phyloP scores from a whole-genome alignment of 805 yeast species.

The Nakazawaea holstii region DNA sequence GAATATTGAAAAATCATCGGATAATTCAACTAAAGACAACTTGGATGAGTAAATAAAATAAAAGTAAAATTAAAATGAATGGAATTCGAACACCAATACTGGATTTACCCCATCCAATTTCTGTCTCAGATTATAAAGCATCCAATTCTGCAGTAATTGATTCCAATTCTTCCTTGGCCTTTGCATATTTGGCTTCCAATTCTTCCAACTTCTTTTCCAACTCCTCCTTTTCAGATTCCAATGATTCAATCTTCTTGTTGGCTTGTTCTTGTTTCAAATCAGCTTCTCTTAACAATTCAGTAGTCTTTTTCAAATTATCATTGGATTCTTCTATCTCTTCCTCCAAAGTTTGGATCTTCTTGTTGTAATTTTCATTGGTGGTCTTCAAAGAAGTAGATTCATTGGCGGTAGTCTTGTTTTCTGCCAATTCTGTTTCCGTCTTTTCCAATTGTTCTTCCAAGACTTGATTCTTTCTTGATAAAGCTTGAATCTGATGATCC shows the following conservation, averaged over 20 bases:
- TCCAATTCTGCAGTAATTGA: conserved; percentile 96
- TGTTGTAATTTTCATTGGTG: conserved; percentile 84
- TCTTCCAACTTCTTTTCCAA: conserved; percentile 91
- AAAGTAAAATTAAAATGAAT: neutral
- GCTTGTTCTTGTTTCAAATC: conserved; percentile 95
- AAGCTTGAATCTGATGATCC: conserved; percentile 91
- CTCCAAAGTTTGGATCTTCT: conserved; percentile 85
- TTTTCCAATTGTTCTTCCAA: conserved; percentile 81
- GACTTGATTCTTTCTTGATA: conserved; percentile 86
- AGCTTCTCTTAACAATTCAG: conserved; percentile 89
- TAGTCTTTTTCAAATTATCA: conserved; percentile 85
- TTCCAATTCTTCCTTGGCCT: conserved; percentile 90
- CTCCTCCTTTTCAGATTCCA: conserved; percentile 88
- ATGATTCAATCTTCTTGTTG: conserved; percentile 87
- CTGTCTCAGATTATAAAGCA: conserved; percentile 36
- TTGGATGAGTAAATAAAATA: neutral
- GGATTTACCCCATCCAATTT: neutral
- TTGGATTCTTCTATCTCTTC: conserved; percentile 90
- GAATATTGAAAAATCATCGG: no score
- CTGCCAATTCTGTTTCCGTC: conserved; percentile 67
- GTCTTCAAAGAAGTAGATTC: conserved; percentile 86
- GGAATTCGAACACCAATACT: neutral
- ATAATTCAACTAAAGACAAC: neutral
- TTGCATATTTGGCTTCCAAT: conserved; percentile 70
- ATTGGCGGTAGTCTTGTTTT: conserved; percentile 81